Evolutionary conservation across 306 rosid species (phyloP), one percentile per base, ranked within the genome.

Genomic region (Abrus pulchellus): DNA sequence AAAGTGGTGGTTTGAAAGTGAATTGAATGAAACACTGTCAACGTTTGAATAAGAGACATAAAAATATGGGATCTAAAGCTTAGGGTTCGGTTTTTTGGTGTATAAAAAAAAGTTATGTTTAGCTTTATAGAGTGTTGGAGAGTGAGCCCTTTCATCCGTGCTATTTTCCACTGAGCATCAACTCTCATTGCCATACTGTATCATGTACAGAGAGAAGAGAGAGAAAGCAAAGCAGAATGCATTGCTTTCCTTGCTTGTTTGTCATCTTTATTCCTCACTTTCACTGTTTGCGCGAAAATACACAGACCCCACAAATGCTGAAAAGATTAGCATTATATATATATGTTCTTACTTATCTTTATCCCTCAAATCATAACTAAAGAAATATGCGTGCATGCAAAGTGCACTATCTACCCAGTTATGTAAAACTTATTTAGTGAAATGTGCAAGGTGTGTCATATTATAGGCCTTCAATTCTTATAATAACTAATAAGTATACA

Each of bases 1-100:
- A 92, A 92, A 92, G 97, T 86, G 91, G 59, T 82, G 85, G 66
- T 85, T 84, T 90, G 84, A 90, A 87, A 90, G 89, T 83, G 87
- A 82, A 88, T 89, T 86, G 85, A 90, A 92, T 87, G 85, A 82
- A 85, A 44, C 82, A 85, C 92, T 87, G 92, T 88, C 90, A 83
- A 77, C 79, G 71, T 82, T 83, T 87, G 86, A 86, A 86, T 76
- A 73, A 64, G 52, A 11, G 76, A 60, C 78, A 73, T 54, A 65
- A 36, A 68, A 68, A 75, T 77, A 50, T 78, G 83, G 85, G 66
- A 85, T 80, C 82, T 78, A 80, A 78, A 76, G 82, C 60, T 79
- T 82, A 68, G 84, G 88, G 85, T 74, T 79, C 44, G 20, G 5
- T 41, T 72, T 76, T 80, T 71, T 63, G 47, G 72, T 65, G 75